phyloP scores from a whole-genome alignment of 106 monocot species.

The Posidonia australis region DNA sequence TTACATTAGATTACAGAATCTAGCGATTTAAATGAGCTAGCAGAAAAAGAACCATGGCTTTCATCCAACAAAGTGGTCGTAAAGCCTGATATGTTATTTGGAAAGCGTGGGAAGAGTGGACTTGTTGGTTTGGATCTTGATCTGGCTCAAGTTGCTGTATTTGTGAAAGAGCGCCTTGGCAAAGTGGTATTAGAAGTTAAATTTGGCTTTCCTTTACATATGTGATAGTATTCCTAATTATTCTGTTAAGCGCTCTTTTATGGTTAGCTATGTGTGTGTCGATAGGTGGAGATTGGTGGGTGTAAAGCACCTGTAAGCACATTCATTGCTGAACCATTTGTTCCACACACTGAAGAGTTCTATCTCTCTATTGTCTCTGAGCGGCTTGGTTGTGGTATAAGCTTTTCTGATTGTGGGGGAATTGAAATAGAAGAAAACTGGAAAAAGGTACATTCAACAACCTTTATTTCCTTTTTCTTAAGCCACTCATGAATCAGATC shows the following conservation, averaged over 20 bases:
- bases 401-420: constrained; percentile 95
- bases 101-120: constrained; percentile 95
- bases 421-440: constrained; percentile 99
- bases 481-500: not conserved
- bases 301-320: constrained; percentile 98
- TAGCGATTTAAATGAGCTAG: constrained; percentile 12
- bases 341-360: constrained; percentile 80
- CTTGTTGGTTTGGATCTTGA: constrained; percentile 79
- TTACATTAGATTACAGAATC: too few relatives aligned
- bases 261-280: too few relatives aligned
- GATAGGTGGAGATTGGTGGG: constrained; percentile 98
- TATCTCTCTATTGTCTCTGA: constrained; percentile 88
- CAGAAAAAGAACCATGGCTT: too few relatives aligned
- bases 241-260: too few relatives aligned
- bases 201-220: too few relatives aligned
- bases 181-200: too few relatives aligned
- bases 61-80: constrained; percentile 80
- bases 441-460: constrained; percentile 59
- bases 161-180: constrained; percentile 76
- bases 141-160: constrained; percentile 61
- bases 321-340: constrained; percentile 89
- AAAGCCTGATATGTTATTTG: constrained; percentile 97
- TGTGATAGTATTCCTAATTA: too few relatives aligned
- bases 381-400: constrained; percentile 75
- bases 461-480: too few relatives aligned